phyloP scores from a whole-genome alignment of 108 stramenopile species.

The Nitzschia sp. region DNA sequence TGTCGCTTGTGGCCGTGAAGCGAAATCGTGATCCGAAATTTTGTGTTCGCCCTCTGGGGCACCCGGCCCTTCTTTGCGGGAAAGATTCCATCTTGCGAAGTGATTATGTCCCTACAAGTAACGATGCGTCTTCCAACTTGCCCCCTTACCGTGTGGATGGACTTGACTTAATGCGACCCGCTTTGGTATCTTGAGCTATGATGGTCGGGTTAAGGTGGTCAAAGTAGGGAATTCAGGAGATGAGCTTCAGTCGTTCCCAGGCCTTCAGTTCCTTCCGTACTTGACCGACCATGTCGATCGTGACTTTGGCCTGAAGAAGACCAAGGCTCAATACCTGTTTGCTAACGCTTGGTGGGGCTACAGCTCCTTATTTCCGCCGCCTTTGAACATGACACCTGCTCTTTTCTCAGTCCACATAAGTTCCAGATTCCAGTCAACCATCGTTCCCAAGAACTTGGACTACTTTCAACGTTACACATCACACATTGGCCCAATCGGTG shows the following conservation, averaged over 20 bases:
- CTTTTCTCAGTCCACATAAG: background rate
- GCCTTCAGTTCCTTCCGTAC: background rate
- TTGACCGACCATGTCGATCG: background rate
- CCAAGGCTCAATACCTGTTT: background rate
- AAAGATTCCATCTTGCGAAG: background rate
- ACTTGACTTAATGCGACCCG: background rate
- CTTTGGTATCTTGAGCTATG: background rate
- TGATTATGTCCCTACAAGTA: background rate
- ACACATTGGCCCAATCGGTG: background rate
- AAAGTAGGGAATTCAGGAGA: conserved; percentile 5
- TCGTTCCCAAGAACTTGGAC: background rate
- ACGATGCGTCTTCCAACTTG: background rate
- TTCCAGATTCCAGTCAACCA: background rate
- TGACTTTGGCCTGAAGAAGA: background rate
- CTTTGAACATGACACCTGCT: background rate
- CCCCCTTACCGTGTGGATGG: background rate
- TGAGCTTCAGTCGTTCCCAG: background rate
- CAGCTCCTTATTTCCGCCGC: background rate
- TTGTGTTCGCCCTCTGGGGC: conserved; percentile 2
- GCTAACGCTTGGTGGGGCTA: conserved; percentile 8
- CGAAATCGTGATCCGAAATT: background rate
- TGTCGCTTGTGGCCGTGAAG: background rate
- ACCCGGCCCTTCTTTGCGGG: background rate
- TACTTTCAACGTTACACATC: background rate
- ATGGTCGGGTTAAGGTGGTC: background rate